A percentile compares a stretch with the other conserved stretches of the same genome.
These are phyloP conservation scores for Ampelocalamus luodianensis DNA, from an alignment of 176 grass and related monocot species.

Conservation along the genomic window DNA sequence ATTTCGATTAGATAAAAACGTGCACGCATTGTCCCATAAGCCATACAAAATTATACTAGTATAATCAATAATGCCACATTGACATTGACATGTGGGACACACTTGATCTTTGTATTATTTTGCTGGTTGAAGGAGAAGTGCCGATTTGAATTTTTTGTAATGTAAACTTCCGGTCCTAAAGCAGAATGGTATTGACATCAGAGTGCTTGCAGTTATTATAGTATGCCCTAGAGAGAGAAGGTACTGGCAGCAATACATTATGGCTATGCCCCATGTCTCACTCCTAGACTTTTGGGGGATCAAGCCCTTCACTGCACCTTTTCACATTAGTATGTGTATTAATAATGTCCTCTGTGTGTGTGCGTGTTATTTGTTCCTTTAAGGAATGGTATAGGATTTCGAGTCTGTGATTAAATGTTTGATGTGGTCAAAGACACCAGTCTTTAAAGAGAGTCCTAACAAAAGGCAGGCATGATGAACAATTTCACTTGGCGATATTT, in stretches of 20 bases:
- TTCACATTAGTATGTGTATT: slow-evolving; percentile 60
- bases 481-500: slow-evolving; percentile 63
- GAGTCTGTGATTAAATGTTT: slow-evolving; percentile 52
- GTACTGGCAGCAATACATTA: slow-evolving; percentile 48
- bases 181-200: slow-evolving; percentile 39
- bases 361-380: slow-evolving; percentile 32
- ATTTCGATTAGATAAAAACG: slow-evolving; percentile 15
- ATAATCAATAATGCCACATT: slow-evolving; percentile 35
- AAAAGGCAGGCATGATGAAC: slow-evolving; percentile 48
- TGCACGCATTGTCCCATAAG: slow-evolving; percentile 26
- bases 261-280: slow-evolving; percentile 42
- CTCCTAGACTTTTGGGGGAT: slow-evolving; percentile 54
- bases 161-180: slow-evolving; percentile 39
- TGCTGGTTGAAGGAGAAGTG: slow-evolving; percentile 40
- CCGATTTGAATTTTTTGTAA: slow-evolving; percentile 19
- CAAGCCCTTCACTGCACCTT: slow-evolving; percentile 52
- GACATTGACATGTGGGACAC: slow-evolving; percentile 44
- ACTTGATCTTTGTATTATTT: slow-evolving; percentile 45
- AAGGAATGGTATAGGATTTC: slow-evolving; percentile 56
- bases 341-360: slow-evolving; percentile 51
- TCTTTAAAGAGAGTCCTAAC: slow-evolving; percentile 64
- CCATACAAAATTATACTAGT: slow-evolving; percentile 26
- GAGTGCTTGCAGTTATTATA: slow-evolving; percentile 58
- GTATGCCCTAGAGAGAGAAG: slow-evolving; percentile 54
- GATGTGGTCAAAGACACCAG: slow-evolving; percentile 52